Evolutionary conservation across 202 grass and related monocot species (phyloP).

Genomic region (Schoenoplectus tabernaemontani): DNA sequence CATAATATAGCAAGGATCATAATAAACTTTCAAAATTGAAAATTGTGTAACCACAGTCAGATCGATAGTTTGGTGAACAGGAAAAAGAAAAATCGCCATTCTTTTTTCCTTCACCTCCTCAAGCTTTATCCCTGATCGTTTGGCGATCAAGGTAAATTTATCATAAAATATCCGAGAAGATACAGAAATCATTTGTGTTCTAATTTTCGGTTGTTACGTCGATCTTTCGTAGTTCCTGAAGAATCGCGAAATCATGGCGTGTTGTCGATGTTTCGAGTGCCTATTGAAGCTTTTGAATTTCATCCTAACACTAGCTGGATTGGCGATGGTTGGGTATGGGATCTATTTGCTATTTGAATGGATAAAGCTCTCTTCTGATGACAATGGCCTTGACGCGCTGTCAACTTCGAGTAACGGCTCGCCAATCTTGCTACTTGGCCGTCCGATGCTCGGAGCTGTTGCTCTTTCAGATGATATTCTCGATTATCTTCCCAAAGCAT

Average conservation of each 20-base stretch:
- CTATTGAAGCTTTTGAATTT: conserved; percentile 88
- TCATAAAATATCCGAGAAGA: neutral
- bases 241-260: conserved; percentile 46
- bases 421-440: conserved; percentile 45
- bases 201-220: neutral
- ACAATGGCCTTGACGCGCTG: neutral
- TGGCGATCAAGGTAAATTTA: conserved; percentile 11
- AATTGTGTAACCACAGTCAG: neutral
- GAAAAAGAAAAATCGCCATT: neutral
- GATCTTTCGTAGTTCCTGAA: neutral
- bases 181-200: neutral
- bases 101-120: neutral
- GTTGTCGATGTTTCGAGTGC: conserved; percentile 64
- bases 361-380: conserved; percentile 32
- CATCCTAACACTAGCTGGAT: conserved; percentile 56
- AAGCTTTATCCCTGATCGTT: neutral
- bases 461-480: conserved; percentile 51
- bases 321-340: conserved; percentile 80
- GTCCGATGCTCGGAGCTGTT: conserved; percentile 63
- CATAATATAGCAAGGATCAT: neutral
- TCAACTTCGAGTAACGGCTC: conserved; percentile 11
- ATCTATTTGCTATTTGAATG: conserved; percentile 78
- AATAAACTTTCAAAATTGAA: neutral
- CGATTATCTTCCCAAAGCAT: conserved; percentile 85
- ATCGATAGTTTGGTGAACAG: too few relatives aligned